Evolutionary conservation across 345 rosid genomes (phyloP).

Genomic region (Salix dunnii): DNA sequence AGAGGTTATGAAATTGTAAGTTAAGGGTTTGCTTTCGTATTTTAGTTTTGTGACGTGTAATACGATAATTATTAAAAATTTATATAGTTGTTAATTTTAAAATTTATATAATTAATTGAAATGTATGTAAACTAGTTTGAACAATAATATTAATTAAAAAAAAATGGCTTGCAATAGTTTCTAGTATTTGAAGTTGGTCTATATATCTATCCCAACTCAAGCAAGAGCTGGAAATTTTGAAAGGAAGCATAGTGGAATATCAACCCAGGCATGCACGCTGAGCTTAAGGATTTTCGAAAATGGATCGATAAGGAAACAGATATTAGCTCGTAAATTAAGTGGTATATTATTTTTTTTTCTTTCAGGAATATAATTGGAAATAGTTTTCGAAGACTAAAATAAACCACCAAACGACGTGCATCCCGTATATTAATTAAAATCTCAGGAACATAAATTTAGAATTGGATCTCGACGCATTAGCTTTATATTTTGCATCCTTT

Average conservation of each 20-base stretch:
- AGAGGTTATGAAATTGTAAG: too few relatives aligned
- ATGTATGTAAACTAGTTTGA: fast-evolving
- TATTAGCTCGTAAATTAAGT: not conserved
- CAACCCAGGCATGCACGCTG: too few relatives aligned
- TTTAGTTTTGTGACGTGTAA: too few relatives aligned
- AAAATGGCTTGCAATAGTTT: not conserved
- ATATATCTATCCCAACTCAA: not conserved
- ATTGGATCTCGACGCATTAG: too few relatives aligned
- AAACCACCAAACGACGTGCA: not conserved
- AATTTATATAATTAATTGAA: too few relatives aligned
- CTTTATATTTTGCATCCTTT: not conserved
- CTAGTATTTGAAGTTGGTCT: not conserved
- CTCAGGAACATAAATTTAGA: not conserved
- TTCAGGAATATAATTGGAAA: not conserved
- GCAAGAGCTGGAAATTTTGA: not conserved
- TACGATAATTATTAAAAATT: fast-evolving
- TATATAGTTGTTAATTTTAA: too few relatives aligned
- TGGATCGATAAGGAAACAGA: not conserved
- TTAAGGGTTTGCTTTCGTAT: too few relatives aligned
- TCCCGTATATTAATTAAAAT: not conserved
- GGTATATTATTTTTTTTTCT: too few relatives aligned
- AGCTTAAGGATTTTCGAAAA: not conserved
- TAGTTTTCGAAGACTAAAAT: not conserved
- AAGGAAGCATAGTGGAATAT: not conserved
- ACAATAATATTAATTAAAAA: too few relatives aligned